These are phyloP conservation scores for Colletotrichum gigasporum DNA, from an alignment of 2,329 filamentous ascomycete species.

Conservation along the genomic window DNA sequence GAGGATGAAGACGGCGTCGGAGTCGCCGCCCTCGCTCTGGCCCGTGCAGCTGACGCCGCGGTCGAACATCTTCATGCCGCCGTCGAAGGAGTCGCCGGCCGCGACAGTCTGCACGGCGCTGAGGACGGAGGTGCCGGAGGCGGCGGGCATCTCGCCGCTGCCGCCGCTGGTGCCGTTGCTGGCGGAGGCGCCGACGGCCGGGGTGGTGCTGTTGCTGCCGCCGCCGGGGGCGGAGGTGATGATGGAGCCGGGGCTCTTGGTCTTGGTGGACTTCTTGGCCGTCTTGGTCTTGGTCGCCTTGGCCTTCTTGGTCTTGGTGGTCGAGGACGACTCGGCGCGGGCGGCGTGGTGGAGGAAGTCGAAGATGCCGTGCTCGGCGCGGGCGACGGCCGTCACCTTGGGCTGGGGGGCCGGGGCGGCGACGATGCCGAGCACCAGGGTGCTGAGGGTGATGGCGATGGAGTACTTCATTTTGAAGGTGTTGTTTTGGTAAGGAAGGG, in stretches of 20 bases:
- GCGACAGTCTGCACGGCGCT: constrained; percentile 37
- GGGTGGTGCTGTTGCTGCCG: constrained; percentile 3
- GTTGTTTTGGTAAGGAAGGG: neutral
- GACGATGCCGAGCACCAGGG: constrained; percentile 23
- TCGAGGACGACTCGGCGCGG: constrained; percentile 7
- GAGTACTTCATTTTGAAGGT: constrained; percentile 28
- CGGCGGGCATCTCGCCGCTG: constrained; percentile 36
- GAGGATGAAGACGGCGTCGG: constrained; percentile 54
- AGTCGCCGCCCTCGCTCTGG: constrained; percentile 52
- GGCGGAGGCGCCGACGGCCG: neutral
- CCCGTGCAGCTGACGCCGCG: constrained; percentile 52
- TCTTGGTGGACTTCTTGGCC: constrained; percentile 13
- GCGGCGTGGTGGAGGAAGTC: constrained; percentile 24
- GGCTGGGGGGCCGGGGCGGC: constrained; percentile 15
- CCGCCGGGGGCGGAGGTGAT: constrained; percentile 19
- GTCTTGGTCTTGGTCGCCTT: constrained; percentile 17
- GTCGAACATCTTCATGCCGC: constrained; percentile 44
- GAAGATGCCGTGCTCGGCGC: constrained; percentile 25
- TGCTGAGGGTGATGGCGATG: constrained; percentile 19
- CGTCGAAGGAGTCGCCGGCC: constrained; percentile 42
- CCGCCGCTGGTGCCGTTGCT: constrained; percentile 22
- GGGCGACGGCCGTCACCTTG: constrained; percentile 14
- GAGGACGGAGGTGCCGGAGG: constrained; percentile 37
- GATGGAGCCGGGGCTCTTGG: constrained; percentile 12
- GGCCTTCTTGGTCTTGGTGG: neutral